These are phyloP conservation scores for Phytophthora constricta DNA, from an alignment of 352 stramenopile genomes.

Conservation along the genomic window DNA sequence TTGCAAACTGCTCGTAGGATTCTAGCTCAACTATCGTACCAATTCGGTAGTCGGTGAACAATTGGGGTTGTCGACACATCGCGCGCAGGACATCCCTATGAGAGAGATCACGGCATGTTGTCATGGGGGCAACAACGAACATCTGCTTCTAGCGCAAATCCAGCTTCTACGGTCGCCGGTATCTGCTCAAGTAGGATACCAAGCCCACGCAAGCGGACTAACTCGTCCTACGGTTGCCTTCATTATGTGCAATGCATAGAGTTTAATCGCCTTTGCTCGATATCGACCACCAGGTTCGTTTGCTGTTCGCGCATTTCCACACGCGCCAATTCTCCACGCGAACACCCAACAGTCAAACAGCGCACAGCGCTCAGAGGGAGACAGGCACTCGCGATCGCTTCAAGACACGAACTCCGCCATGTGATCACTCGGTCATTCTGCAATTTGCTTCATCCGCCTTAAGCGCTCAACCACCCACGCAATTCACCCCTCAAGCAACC, in stretches of 20 bases:
- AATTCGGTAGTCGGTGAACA: background rate
- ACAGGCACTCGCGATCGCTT: no score
- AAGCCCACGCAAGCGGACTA: background rate
- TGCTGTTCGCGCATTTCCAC: background rate
- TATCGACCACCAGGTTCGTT: background rate
- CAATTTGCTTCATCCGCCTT: slow-evolving; percentile 25
- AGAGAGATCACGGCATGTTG: background rate
- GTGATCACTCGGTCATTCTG: slow-evolving; percentile 19
- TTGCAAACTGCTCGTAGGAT: no score
- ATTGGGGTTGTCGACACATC: no score
- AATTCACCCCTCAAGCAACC: background rate
- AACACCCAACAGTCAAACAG: background rate
- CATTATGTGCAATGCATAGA: no score
- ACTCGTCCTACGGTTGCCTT: no score
- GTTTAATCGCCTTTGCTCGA: background rate
- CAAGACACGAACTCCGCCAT: no score
- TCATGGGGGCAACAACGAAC: background rate
- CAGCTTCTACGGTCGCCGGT: background rate
- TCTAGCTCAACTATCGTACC: no score
- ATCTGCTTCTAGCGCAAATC: background rate
- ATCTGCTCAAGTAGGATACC: background rate
- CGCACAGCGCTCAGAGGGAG: no score
- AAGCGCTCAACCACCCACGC: slow-evolving; percentile 8
- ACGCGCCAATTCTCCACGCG: no score
- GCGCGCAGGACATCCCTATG: background rate